Evolutionary conservation across 306 rosid genomes (phyloP), one percentile per base, ranked within the genome.

Genomic region (Urtica urens): DNA sequence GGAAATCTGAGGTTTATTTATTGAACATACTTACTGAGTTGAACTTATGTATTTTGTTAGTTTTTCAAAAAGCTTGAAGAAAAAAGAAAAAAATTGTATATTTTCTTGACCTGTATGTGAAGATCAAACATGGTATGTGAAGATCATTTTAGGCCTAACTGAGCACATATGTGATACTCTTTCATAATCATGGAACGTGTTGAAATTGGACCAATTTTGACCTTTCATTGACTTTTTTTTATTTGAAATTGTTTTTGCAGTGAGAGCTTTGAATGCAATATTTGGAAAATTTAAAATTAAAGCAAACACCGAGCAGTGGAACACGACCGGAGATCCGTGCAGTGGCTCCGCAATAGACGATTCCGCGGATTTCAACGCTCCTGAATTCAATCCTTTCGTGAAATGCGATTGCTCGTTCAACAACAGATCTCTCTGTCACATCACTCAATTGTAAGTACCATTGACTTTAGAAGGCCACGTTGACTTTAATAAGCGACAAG

Each of bases 331-430:
- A 5, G 88, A 87, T 2, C 28, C 70, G 3, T 87, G 96, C 53
- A 87, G 74, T 38, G 85, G 96, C 31, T 60, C 34, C 2, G 94
- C 96, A 38, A 38, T 46, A 0, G 84, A 75, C n/a, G 82, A 71
- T 20, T 0, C 46, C 20, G 50, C 68, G 38, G 0, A 2, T 24
- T 22, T 78, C 21, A 69, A 21, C 0, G 4, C 22, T 34, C 0
- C 0, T 0, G 7, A 25, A 23, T 53, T n/a, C 58, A 68, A 83
- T 38, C 94, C 96, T 13, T 65, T 80, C 46, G 78, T 87, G 73
- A 75, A 75, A 75, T 83, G 96, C 21, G 55, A 48, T 21, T 83
- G 93, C 49, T 66, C 77, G 22, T 56, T 10, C 38, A 14, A 60
- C 57, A 54, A 35, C 43, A 38, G 51, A 37, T 39, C 74, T 4